These are phyloP conservation scores for Takashimella koratensis DNA, from an alignment of 1,284 basidiomycete species.

Conservation along the genomic window DNA sequence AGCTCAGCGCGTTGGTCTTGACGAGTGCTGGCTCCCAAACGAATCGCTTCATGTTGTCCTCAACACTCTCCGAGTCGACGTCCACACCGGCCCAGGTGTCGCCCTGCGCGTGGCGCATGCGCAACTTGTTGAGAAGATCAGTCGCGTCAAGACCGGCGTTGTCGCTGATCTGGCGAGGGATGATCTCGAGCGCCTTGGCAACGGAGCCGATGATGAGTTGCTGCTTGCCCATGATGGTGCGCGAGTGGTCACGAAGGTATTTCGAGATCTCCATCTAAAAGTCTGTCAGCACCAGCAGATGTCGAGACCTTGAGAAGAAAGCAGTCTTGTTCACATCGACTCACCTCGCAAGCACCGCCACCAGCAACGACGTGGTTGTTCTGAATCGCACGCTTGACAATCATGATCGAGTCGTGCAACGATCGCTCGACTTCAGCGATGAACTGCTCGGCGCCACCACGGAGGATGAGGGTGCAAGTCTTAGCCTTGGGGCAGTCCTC, in stretches of 20 bases:
- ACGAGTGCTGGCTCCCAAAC: slow-evolving; percentile 98
- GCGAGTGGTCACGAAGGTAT: slow-evolving; percentile 81
- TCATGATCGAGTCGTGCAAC: slow-evolving; percentile 99
- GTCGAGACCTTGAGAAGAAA: too few relatives aligned
- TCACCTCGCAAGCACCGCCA: slow-evolving; percentile 92
- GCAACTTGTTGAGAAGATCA: slow-evolving; percentile 93
- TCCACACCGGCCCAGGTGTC: slow-evolving; percentile 90
- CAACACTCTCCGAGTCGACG: slow-evolving; percentile 87
- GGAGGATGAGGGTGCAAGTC: slow-evolving; percentile 92
- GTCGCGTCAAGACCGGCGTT: slow-evolving; percentile 98
- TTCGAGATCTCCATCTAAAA: slow-evolving; percentile 92
- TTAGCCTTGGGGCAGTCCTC: slow-evolving; percentile 92
- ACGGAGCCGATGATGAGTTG: slow-evolving; percentile 94
- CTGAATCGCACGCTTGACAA: slow-evolving; percentile 94
- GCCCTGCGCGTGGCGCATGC: slow-evolving; percentile 91
- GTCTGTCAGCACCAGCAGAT: slow-evolving; percentile 3
- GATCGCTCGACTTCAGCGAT: slow-evolving; percentile 97
- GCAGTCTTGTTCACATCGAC: too few relatives aligned
- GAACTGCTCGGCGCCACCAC: slow-evolving; percentile 98
- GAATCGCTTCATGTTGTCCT: slow-evolving; percentile 94
- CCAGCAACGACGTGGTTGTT: slow-evolving; percentile 96
- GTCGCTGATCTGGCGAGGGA: slow-evolving; percentile 97
- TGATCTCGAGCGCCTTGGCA: slow-evolving; percentile 94
- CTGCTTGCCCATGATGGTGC: slow-evolving; percentile 92
- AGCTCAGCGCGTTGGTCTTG: slow-evolving; percentile 91